A percentile compares a stretch with the other conserved stretches of the same genome.
phyloP scores from a whole-genome alignment of 1,139 yeast species.

The Candida tunisiensis region DNA sequence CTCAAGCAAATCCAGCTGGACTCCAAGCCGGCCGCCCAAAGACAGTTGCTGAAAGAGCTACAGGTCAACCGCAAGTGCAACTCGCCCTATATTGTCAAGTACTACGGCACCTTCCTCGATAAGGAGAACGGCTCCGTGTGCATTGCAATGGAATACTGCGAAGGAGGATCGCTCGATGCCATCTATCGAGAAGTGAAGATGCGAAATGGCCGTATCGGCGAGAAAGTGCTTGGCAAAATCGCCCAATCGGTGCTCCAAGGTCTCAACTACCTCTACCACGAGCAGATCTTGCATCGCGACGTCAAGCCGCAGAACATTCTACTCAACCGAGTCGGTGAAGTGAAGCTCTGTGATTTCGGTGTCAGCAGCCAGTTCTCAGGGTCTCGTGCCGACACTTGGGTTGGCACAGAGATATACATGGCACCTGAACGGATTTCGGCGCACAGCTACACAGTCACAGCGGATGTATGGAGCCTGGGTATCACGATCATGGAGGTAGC shows the following conservation, averaged over 20 bases:
- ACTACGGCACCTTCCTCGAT: constrained; percentile 80
- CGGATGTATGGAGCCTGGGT: constrained; percentile 95
- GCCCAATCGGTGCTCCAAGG: constrained; percentile 79
- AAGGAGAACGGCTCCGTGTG: constrained; percentile 62
- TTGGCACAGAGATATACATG: constrained; percentile 96
- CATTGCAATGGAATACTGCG: constrained; percentile 96
- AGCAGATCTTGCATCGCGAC: constrained; percentile 77
- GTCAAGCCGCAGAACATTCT: constrained; percentile 85
- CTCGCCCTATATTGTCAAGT: constrained; percentile 73
- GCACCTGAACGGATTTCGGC: constrained; percentile 97
- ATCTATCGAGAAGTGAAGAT: constrained; percentile 51
- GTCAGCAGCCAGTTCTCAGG: constrained; percentile 95
- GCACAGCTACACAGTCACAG: constrained; percentile 82
- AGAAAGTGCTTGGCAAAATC: constrained; percentile 76
- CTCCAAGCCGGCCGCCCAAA: constrained; percentile 65
- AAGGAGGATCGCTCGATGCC: constrained; percentile 80
- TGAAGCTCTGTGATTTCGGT: constrained; percentile 94
- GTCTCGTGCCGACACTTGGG: constrained; percentile 87
- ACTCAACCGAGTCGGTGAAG: constrained; percentile 57
- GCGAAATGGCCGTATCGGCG: constrained; percentile 77
- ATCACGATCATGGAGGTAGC: constrained; percentile 86
- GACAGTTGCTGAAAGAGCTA: constrained; percentile 75
- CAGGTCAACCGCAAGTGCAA: constrained; percentile 73
- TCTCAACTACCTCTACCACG: constrained; percentile 70
- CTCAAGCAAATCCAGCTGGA: constrained; percentile 64